phyloP scores from a whole-genome alignment of 352 stramenopile species.

The Globisporangium polare region DNA sequence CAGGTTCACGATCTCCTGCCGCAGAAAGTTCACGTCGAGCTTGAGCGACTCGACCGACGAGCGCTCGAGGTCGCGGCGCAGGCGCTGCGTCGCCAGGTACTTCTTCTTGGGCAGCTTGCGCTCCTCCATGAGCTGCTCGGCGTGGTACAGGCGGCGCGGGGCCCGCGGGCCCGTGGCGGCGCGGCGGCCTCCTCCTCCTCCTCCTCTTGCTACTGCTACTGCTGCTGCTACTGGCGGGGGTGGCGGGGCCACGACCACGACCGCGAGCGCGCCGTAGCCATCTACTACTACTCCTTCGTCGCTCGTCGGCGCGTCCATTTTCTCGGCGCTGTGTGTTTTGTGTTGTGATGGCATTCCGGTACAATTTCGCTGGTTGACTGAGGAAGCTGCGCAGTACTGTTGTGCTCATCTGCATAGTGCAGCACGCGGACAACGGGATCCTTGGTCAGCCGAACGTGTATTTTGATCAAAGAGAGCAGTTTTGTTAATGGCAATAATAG shows the following conservation, averaged over 20 bases:
- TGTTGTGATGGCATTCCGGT: too few species aligned
- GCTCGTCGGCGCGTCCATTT: neutral
- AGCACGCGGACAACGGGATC: too few species aligned
- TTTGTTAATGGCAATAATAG: too few species aligned
- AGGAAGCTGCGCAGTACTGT: too few species aligned
- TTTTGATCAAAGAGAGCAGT: too few species aligned
- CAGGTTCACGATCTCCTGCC: slow-evolving; percentile 28
- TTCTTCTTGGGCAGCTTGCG: slow-evolving; percentile 27
- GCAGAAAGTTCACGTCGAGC: slow-evolving; percentile 26
- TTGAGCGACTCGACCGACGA: slow-evolving; percentile 21
- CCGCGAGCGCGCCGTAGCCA: neutral
- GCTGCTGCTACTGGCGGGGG: too few species aligned
- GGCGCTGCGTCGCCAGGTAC: slow-evolving; percentile 28
- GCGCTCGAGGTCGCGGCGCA: slow-evolving; percentile 26
- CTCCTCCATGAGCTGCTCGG: slow-evolving; percentile 24
- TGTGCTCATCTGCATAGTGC: too few species aligned
- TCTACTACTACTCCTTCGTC: neutral
- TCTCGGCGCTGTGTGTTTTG: too few species aligned
- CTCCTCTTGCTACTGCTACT: too few species aligned
- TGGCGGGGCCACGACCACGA: neutral
- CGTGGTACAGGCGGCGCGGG: slow-evolving; percentile 21
- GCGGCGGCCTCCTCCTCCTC: neutral
- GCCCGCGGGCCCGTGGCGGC: neutral
- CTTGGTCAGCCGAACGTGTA: too few species aligned
- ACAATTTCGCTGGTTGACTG: too few species aligned